A percentile compares a stretch with the other conserved stretches of the same genome.
These are phyloP conservation scores for Trametes versicolor DNA, from an alignment of 1,284 basidiomycete species.

Conservation along the genomic window DNA sequence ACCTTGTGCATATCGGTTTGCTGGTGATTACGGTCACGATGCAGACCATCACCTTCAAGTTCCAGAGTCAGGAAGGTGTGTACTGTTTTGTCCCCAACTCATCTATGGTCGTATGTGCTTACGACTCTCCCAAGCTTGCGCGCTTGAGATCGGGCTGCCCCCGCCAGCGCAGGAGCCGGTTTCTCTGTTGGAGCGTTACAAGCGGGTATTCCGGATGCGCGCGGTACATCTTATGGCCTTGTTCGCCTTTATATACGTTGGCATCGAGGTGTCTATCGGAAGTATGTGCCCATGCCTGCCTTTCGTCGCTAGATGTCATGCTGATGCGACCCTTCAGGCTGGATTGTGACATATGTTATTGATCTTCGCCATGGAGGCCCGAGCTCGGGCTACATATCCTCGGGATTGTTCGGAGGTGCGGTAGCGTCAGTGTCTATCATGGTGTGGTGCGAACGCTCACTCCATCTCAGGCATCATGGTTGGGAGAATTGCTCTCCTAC, in stretches of 20 bases:
- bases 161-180: conserved; percentile 32
- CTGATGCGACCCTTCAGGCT: conserved; percentile 43
- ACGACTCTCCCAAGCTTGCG: conserved; percentile 39
- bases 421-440: neutral
- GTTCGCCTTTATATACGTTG: conserved; percentile 56
- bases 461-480: conserved; percentile 48
- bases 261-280: conserved; percentile 56
- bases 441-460: neutral
- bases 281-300: conserved; percentile 41
- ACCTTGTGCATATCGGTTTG: conserved; percentile 64
- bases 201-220: conserved; percentile 48
- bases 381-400: conserved; percentile 57
- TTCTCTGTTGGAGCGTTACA: conserved; percentile 43
- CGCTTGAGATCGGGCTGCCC: conserved; percentile 44
- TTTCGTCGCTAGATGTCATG: neutral
- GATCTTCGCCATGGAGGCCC: conserved; percentile 54
- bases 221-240: conserved; percentile 53
- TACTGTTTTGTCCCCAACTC: neutral
- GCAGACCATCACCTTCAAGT: conserved; percentile 60
- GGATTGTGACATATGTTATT: conserved; percentile 62
- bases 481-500: conserved; percentile 55
- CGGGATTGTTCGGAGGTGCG: conserved; percentile 59
- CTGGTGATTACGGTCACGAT: conserved; percentile 54
- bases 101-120: neutral
- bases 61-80: conserved; percentile 63